Base-by-base conservation (phyloP, 1,284 basidiomycete genomes). In the Ceratobasidium sp. region DNA sequence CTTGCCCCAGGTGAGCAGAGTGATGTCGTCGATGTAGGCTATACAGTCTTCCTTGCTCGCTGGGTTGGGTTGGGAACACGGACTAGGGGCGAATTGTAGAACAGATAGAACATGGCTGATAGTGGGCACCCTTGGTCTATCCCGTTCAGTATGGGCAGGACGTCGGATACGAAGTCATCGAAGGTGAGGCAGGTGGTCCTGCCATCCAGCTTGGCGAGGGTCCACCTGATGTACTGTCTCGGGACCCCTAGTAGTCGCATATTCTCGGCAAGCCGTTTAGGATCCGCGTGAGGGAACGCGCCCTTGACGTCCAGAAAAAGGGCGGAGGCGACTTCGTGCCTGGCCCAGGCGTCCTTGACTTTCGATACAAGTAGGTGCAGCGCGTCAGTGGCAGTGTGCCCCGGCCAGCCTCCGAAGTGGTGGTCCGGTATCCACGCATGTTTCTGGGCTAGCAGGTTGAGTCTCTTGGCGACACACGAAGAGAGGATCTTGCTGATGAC, bases 101-200 rank as follows among this genome's bases (percentile, higher is more conserved):
- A 4, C 23, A 58, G 25, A n/a, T 58, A 58, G 33, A 58, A 58
- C 3, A 58, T 25, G 8, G 4, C 21, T 0, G 81, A 82, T n/a
- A 79, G 74, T 4, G 80, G 79, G 75, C 79, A 79, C n/a, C 80
- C 80, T 48, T 82, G 81, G 44, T 78, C 77, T 1, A 81, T 76
- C 0, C 81, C 79, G 56, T 75, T 79, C 33, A n/a, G 62, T 0
- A 80, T 75, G 0, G 66, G 0, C 80, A 81, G 1, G 44, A n/a
- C 16, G 2, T 3, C 44, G 3, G 44, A 48, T 2, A 18, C 9
- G 21, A 48, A 48, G 9, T 48, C 44, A 9, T 48, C 44, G 9
- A 48, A 48, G 21, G 44, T 3, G 44, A 48, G 44, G 9, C 44
- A 48, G 44, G 44, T 48, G 3, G 44, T 48, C 3, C 44, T 2